Conservation (phyloP, 192 early-diverging fungal genomes). For the Podila epigama region DNA sequence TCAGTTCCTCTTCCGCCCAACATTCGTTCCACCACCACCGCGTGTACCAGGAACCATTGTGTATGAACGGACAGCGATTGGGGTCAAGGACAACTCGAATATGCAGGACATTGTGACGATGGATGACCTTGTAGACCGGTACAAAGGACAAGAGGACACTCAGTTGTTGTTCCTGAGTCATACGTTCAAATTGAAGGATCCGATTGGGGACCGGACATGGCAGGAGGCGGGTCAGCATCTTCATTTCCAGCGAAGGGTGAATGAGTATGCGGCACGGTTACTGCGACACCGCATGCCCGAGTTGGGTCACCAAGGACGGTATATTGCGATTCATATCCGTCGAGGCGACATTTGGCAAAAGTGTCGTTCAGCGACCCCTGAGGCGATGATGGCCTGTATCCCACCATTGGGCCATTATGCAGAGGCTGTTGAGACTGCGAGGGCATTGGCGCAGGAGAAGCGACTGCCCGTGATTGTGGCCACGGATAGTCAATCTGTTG, state of each 20-base stretch:
- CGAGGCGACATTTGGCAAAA: conserved; percentile 19
- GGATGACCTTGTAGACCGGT: conserved; percentile 8
- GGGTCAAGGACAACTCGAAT: not conserved
- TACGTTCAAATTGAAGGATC: conserved; percentile 11
- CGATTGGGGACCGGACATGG: not conserved
- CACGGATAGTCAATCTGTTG: not conserved
- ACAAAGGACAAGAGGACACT: not conserved
- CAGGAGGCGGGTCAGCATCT: not conserved
- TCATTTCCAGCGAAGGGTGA: conserved; percentile 10
- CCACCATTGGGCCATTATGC: conserved; percentile 6
- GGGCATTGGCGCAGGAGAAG: not conserved
- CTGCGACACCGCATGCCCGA: not conserved
- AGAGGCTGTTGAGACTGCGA: not conserved
- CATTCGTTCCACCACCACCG: not conserved
- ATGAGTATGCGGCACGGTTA: not conserved
- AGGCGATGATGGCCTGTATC: not conserved
- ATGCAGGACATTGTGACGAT: conserved; percentile 6
- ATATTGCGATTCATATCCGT: conserved; percentile 13
- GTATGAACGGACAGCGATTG: not conserved
- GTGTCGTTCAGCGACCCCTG: not conserved
- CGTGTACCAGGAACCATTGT: not conserved
- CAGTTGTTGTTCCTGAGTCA: not conserved
- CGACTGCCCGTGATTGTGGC: conserved; percentile 15
- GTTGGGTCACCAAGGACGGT: not conserved
- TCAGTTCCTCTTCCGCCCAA: conserved; percentile 8